A percentile compares a stretch with the other conserved stretches of the same genome.
phyloP scores from a whole-genome alignment of 2,329 filamentous ascomycete genomes.

The Onygenales sp. region DNA sequence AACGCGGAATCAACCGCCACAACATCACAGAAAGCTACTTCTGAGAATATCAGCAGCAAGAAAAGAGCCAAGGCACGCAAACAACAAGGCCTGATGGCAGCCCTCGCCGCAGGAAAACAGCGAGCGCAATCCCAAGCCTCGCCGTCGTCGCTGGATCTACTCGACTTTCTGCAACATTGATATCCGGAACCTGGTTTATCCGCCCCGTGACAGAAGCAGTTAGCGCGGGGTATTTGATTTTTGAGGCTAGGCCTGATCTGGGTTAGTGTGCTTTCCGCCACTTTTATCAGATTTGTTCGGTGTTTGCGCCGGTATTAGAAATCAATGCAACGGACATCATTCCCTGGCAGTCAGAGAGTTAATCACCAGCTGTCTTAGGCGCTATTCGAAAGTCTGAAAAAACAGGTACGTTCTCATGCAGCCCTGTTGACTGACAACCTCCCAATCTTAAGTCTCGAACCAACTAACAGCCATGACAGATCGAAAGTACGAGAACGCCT shows the following conservation, averaged over 20 bases:
- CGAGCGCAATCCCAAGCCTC: slow-evolving; percentile 15
- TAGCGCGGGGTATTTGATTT: slow-evolving; percentile 24
- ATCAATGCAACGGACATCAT: too few relatives aligned
- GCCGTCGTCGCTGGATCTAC: slow-evolving; percentile 37
- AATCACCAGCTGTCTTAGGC: too few relatives aligned
- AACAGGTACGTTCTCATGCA: too few relatives aligned
- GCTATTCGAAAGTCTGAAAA: too few relatives aligned
- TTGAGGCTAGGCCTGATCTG: background rate
- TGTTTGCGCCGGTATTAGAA: background rate
- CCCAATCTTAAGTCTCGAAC: background rate
- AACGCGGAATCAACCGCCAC: slow-evolving; percentile 3
- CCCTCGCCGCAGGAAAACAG: slow-evolving; percentile 36
- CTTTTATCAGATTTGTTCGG: slow-evolving; percentile 3
- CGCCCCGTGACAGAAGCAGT: slow-evolving; percentile 15
- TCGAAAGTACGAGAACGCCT: background rate
- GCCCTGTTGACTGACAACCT: too few relatives aligned
- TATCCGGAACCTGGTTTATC: slow-evolving; percentile 1
- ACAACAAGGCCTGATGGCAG: slow-evolving; percentile 43
- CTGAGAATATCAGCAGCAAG: slow-evolving; percentile 41
- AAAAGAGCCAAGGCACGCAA: slow-evolving; percentile 47
- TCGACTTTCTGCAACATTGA: slow-evolving; percentile 44
- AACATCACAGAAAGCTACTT: slow-evolving; percentile 11
- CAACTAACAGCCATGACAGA: background rate
- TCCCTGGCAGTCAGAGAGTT: too few relatives aligned
- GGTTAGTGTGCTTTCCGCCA: slow-evolving; percentile 4